Evolutionary conservation across 2,329 filamentous ascomycete genomes (phyloP).

Genomic region (Paraphoma sp.): DNA sequence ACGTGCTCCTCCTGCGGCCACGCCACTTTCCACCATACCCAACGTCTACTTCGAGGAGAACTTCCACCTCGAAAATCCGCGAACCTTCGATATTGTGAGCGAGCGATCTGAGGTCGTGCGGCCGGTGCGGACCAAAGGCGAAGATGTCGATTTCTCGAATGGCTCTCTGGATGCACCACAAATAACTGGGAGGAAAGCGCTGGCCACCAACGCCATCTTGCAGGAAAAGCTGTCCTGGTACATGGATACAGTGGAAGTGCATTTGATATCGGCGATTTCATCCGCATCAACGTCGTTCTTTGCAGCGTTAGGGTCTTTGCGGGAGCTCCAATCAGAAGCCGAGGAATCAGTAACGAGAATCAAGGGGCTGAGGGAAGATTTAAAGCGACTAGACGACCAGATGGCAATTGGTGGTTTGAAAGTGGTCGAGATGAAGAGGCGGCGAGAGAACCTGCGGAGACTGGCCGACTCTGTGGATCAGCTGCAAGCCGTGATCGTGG

Average conservation of each 20-base stretch:
- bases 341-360: constrained; percentile 90
- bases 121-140: constrained; percentile 55
- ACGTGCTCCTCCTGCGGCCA: constrained; percentile 72
- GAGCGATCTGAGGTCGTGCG: constrained; percentile 96
- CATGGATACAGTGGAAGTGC: constrained; percentile 98
- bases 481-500: constrained; percentile 77
- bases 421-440: constrained; percentile 80
- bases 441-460: constrained; percentile 83
- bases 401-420: constrained; percentile 86
- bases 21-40: constrained; percentile 90
- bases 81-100: constrained; percentile 95
- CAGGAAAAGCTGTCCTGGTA: constrained; percentile 99
- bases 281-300: constrained; percentile 97
- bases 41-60: constrained; percentile 92
- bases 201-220: constrained; percentile 95
- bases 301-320: constrained; percentile 86
- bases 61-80: constrained; percentile 93
- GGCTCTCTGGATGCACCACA: constrained; percentile 64
- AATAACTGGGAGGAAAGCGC: constrained; percentile 71
- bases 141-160: constrained; percentile 63
- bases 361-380: constrained; percentile 77
- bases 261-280: constrained; percentile 94
- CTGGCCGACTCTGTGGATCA: constrained; percentile 84
- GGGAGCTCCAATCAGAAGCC: constrained; percentile 89
- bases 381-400: constrained; percentile 82